phyloP scores from a whole-genome alignment of 306 rosid genomes.

The Medicago arabica region DNA sequence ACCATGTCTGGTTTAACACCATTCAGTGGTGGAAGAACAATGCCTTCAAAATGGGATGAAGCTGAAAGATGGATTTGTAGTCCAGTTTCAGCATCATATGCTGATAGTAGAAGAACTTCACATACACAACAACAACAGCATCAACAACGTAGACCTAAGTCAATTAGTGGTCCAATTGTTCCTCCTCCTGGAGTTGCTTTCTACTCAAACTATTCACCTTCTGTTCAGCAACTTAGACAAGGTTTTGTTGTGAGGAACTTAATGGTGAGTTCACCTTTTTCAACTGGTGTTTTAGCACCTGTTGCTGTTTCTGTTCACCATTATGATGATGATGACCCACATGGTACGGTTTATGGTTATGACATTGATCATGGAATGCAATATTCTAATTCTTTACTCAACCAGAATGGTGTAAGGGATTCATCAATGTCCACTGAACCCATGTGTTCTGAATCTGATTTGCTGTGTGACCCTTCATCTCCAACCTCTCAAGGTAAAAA shows the following conservation, averaged over 20 bases:
- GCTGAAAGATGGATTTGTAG: constrained; percentile 97
- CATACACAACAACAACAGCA: constrained; percentile 52
- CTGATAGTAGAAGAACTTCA: constrained; percentile 46
- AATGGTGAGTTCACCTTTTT: constrained; percentile 62
- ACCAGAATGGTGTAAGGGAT: constrained; percentile 4
- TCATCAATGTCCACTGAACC: constrained; percentile 45
- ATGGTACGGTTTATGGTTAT: constrained; percentile 37
- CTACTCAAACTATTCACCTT: constrained; percentile 57
- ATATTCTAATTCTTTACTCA: constrained; percentile 33
- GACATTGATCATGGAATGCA: constrained; percentile 50
- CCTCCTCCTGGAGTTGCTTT: constrained; percentile 57
- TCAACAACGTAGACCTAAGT: constrained; percentile 63
- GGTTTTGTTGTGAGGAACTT: constrained; percentile 55
- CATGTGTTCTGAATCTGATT: constrained; percentile 54
- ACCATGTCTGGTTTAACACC: constrained; percentile 53
- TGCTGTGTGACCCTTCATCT: constrained; percentile 50
- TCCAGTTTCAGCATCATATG: constrained; percentile 54
- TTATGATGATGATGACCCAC: constrained; percentile 33
- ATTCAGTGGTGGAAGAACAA: constrained; percentile 68
- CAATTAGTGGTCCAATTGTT: constrained; percentile 88
- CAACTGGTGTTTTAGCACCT: constrained; percentile 73
- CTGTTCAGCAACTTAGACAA: constrained; percentile 43
- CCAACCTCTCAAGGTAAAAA: constrained; percentile 54
- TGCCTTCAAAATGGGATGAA: constrained; percentile 96
- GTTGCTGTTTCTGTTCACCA: constrained; percentile 60